phyloP scores from a whole-genome alignment of 202 grass and related monocot genomes.

The Digitaria exilis region DNA sequence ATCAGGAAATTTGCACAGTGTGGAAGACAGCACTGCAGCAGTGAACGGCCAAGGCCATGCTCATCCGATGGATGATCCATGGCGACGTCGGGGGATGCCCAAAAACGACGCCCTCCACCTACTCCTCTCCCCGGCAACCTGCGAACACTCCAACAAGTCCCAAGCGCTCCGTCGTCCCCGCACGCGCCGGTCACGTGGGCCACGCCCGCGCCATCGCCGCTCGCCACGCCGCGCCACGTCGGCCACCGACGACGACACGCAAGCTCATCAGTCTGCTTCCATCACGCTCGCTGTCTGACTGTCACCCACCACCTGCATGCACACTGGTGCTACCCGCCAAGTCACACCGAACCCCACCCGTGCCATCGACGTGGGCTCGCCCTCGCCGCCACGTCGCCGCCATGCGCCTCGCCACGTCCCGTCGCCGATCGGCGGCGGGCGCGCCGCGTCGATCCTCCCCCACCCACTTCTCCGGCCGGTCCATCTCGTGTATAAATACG shows the following conservation, averaged over 20 bases:
- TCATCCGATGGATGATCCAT: too few species aligned
- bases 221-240: constrained; percentile 3
- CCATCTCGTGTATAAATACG: background rate
- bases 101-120: constrained; percentile 3
- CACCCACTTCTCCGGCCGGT: too few species aligned
- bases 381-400: background rate
- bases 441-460: background rate
- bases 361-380: background rate
- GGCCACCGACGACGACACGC: background rate
- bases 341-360: constrained; percentile 4
- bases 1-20: too few species aligned
- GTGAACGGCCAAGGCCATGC: too few species aligned
- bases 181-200: background rate
- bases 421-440: too few species aligned
- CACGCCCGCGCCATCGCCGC: background rate
- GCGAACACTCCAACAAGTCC: background rate
- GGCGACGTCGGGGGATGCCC: too few species aligned
- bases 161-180: background rate
- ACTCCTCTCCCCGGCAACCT: background rate
- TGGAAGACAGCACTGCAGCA: too few species aligned
- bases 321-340: background rate
- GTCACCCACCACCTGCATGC: too few species aligned
- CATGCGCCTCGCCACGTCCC: constrained; percentile 9
- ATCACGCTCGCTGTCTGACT: background rate
- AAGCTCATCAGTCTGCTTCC: background rate